Evolutionary conservation across 345 rosid genomes (phyloP), one percentile per base, ranked within the genome.

Genomic region (Hibiscus tridactylites): DNA sequence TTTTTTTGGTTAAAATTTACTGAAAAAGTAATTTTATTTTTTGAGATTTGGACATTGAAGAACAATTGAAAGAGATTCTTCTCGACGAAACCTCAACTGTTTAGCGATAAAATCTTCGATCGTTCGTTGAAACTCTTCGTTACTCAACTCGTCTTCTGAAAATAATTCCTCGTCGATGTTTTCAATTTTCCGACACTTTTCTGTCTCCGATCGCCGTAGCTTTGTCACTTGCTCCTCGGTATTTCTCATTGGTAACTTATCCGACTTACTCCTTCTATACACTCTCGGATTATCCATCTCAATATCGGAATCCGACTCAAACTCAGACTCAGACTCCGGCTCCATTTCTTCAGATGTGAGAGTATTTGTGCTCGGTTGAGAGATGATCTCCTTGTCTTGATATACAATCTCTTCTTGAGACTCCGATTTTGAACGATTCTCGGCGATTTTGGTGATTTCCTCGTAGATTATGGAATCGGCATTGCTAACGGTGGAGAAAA

Each of bases 81-180:
- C 86, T 11, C 83, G 87, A 59, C 88, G 95, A 75, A 91, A 84
- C 79, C 73, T 80, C 71, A 76, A 80, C 72, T 91, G 87, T 81
- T 84, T 91, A 0, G 87, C 87, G 44, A 95, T 88, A 80, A 90
- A 92, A 5, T 81, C 96, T 63, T 92, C 97, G 17, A 95, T 78
- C 61, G 84, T 80, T 35, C 86, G 75, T 74, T 90, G 87, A 63
- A 92, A 95, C 74, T 95, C 96, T 74, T 92, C 93, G 70, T 80
- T 85, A 76, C 88, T 94, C 64, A 91, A 31, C 29, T 86, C 79
- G 13, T 87, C 88, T 56, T 82, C 81, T 2, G 75, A 76, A 68
- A 71, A 62, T 33, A 44, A 44, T 65, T 73, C 11, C 44, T 37
- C 67, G 35, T 35, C 73, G 28, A 58, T 3, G 5, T 71, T 65